Percentiles rank a stretch among this genome's conserved stretches.
Conservation (phyloP, 208 protist genomes). For the Balamuthia mandrillaris region DNA sequence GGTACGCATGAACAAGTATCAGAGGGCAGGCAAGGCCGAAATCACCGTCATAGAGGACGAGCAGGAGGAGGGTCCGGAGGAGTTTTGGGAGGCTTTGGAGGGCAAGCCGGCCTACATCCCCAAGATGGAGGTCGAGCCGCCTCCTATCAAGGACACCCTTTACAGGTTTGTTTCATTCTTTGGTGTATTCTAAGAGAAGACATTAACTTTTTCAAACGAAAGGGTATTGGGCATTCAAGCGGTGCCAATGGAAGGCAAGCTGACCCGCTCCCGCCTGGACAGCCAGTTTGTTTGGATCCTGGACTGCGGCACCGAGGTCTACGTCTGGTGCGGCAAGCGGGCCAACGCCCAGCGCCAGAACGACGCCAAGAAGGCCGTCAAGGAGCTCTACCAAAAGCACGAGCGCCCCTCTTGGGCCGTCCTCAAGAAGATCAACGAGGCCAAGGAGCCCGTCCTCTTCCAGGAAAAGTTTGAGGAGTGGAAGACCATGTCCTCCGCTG, state of each 20-base stretch:
- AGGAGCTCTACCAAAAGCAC: background rate
- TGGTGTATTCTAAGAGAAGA: background rate
- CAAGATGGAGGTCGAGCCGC: constrained; percentile 3
- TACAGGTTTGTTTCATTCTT: background rate
- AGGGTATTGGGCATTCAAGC: background rate
- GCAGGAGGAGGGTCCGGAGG: background rate
- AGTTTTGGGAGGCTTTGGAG: constrained; percentile 22
- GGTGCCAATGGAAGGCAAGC: constrained; percentile 5
- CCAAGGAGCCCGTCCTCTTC: background rate
- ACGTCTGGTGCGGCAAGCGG: constrained; percentile 17
- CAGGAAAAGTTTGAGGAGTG: constrained; percentile 30
- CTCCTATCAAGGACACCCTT: background rate
- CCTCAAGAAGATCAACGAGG: constrained; percentile 36
- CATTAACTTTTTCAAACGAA: background rate
- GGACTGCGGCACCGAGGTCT: constrained; percentile 8
- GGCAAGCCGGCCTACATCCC: background rate
- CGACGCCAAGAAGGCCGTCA: constrained; percentile 14
- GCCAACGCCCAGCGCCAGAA: background rate
- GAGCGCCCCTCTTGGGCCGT: background rate
- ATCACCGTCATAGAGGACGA: constrained; percentile 22
- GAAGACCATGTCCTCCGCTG: background rate
- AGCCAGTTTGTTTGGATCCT: constrained; percentile 20
- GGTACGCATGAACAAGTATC: background rate
- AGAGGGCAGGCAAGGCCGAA: background rate
- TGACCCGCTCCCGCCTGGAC: background rate